These are phyloP conservation scores for Astrocystis sublimbata DNA, from an alignment of 495 filamentous ascomycete species.

Conservation along the genomic window DNA sequence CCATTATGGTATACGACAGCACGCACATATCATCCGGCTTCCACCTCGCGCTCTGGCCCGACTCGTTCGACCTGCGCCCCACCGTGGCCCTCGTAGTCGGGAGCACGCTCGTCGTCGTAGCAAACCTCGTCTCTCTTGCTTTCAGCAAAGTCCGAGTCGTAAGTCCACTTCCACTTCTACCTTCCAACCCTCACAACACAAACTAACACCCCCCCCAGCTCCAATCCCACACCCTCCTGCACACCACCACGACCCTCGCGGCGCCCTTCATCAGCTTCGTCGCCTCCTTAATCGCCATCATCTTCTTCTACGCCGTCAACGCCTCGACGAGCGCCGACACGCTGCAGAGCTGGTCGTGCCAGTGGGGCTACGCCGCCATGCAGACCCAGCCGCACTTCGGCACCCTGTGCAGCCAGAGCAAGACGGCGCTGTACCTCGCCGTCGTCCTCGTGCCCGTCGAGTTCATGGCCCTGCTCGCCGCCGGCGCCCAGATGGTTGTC, in stretches of 20 bases:
- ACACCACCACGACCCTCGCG: slow-evolving; percentile 40
- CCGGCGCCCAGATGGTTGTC: slow-evolving; percentile 40
- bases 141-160: slow-evolving; percentile 44
- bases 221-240: slow-evolving; percentile 37
- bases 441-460: slow-evolving; percentile 56
- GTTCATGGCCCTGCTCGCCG: slow-evolving; percentile 41
- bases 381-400: slow-evolving; percentile 46
- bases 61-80: slow-evolving; percentile 51
- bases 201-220: slow-evolving; percentile 35
- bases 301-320: slow-evolving; percentile 58
- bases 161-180: slow-evolving; percentile 18
- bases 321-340: slow-evolving; percentile 46
- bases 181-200: background rate
- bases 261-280: slow-evolving; percentile 45
- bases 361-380: slow-evolving; percentile 51
- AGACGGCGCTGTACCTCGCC: slow-evolving; percentile 50
- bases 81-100: slow-evolving; percentile 51
- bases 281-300: slow-evolving; percentile 50
- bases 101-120: slow-evolving; percentile 43
- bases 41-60: slow-evolving; percentile 52
- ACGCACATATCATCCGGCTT: slow-evolving; percentile 47
- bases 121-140: slow-evolving; percentile 45
- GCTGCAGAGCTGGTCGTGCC: slow-evolving; percentile 57
- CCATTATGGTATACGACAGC: slow-evolving; percentile 48
- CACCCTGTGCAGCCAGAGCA: slow-evolving; percentile 52